Conservation (phyloP, 768 basidiomycete genomes). For the Boletus pseudopeckii region DNA sequence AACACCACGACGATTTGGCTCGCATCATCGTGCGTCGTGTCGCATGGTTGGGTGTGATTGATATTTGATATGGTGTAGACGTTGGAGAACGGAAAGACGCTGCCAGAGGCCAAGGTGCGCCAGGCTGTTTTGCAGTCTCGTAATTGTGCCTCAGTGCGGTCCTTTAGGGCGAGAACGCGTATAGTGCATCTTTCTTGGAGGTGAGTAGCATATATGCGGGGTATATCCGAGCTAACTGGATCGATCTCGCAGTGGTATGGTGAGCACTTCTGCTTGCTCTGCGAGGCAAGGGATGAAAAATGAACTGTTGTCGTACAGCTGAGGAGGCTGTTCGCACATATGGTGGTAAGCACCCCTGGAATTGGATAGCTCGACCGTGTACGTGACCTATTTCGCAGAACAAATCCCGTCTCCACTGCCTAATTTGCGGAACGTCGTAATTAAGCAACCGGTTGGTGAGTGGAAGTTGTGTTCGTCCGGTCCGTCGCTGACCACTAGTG, state of each 20-base stretch:
- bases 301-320: conserved; percentile 43
- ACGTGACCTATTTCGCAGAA: conserved; percentile 41
- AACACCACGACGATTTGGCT: conserved; percentile 83
- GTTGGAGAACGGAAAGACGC: conserved; percentile 92
- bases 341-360: conserved; percentile 55
- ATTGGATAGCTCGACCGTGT: neutral
- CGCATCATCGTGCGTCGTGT: conserved; percentile 68
- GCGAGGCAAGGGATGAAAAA: neutral
- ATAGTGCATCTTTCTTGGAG: conserved; percentile 84
- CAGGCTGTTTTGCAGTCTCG: neutral
- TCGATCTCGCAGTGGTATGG: conserved; percentile 68
- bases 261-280: conserved; percentile 27
- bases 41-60: neutral
- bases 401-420: conserved; percentile 75
- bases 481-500: neutral
- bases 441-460: conserved; percentile 89
- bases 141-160: neutral
- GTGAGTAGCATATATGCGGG: conserved; percentile 36
- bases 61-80: conserved; percentile 48
- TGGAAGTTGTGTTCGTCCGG: conserved; percentile 35
- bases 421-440: conserved; percentile 75
- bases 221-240: conserved; percentile 1
- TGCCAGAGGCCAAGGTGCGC: conserved; percentile 73
- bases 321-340: conserved; percentile 91
- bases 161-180: conserved; percentile 71